Base-by-base conservation (phyloP, 192 early-diverging fungal genomes). In the Dimargaris verticillata region DNA sequence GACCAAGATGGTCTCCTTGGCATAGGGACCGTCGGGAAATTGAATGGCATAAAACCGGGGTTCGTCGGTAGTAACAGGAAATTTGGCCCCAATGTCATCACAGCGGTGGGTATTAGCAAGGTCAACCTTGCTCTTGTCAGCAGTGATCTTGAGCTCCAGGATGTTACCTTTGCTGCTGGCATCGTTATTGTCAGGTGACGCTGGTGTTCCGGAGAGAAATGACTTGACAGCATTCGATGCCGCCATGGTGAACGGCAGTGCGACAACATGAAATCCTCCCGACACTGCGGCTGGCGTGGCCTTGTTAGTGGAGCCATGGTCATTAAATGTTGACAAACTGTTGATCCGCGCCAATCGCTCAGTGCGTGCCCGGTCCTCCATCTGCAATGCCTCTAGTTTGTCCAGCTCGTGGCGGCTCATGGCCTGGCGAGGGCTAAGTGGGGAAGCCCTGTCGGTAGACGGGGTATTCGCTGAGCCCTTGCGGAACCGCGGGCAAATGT, bases 21-120 rank as follows among this genome's bases (percentile, higher is more conserved):
- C 57, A 33, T 42, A 59, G n/a, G 57, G 38, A 11, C 57, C 57
- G n/a, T 59, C 57, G 43, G 57, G 57, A n/a, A 59, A 59, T 38
- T 68, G 70, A 63, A 76, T 70, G 10, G 70, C 55, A 51, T 76
- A 76, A 66, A 72, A 76, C 45, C 74, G 68, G 5, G 74, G 74
- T 2, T 44, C 41, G 18, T 59, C 4, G 57, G 57, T 59, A 0
- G 57, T 44, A 10, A 59, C 57, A 3, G 57, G 29, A 33, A 59
- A 59, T 24, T 5, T n/a, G 25, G 15, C 13, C 0, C 57, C 57
- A n/a, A 59, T 44, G 41, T 59, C 57, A 13, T n/a, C 17, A 20
- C 25, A 18, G 18, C 25, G 17, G 15, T 43, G 17, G 17, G 29
- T 20, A 17, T 41, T 2, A 38, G 29, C 42, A 17, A 59, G 5